Evolutionary conservation across 78 protist species (phyloP).

Genomic region (Monocercomonoides exilis): DNA sequence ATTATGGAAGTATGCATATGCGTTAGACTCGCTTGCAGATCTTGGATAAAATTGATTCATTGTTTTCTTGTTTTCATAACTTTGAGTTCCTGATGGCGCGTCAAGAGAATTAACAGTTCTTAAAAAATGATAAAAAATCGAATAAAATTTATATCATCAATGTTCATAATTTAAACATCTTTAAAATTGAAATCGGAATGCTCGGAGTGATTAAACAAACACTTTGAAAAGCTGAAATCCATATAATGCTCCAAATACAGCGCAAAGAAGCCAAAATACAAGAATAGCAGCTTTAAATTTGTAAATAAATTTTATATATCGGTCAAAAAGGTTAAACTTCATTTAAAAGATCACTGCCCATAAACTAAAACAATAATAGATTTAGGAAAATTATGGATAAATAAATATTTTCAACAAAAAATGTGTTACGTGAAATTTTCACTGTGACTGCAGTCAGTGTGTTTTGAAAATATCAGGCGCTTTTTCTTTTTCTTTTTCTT

Average conservation of each 20-base stretch:
- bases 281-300: not conserved
- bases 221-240: not conserved
- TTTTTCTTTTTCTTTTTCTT: not conserved
- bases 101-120: not conserved
- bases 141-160: not conserved
- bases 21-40: not conserved
- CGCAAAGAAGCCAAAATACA: not conserved
- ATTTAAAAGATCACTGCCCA: too few relatives aligned
- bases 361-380: not conserved
- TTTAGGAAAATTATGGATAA: not conserved
- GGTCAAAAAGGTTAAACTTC: not conserved
- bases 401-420: not conserved
- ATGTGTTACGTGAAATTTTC: not conserved
- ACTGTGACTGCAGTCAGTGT: not conserved
- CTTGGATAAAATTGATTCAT: not conserved
- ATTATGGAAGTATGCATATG: not conserved
- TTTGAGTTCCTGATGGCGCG: not conserved
- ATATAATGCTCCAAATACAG: not conserved
- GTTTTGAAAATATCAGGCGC: not conserved
- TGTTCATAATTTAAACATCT: not conserved
- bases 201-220: not conserved
- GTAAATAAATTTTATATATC: not conserved
- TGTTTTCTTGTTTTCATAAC: not conserved
- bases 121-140: not conserved
- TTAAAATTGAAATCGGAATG: not conserved